Evolutionary conservation across 306 rosid genomes (phyloP).

Genomic region (Pyrus pyrifolia): DNA sequence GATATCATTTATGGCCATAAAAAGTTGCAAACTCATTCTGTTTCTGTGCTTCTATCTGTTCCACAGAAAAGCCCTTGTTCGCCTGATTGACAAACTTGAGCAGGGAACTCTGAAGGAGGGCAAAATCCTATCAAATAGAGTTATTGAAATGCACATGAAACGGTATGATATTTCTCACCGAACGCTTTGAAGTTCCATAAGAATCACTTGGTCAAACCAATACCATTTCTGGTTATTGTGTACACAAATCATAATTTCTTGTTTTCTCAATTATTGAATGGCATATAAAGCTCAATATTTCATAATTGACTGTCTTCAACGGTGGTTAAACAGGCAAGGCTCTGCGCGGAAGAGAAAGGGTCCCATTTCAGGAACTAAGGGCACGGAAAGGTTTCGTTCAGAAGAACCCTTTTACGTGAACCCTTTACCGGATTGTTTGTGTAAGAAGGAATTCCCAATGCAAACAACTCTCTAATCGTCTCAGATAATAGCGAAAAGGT

Average conservation of each 20-base stretch:
- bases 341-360: slow-evolving; percentile 85
- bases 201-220: not conserved
- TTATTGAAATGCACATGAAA: slow-evolving; percentile 60
- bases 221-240: not conserved
- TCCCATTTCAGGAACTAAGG: slow-evolving; percentile 82
- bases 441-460: slow-evolving; percentile 41
- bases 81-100: slow-evolving; percentile 68
- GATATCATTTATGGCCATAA: not conserved
- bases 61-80: slow-evolving; percentile 82
- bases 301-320: not conserved
- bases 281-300: not conserved
- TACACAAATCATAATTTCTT: not conserved
- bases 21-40: slow-evolving; percentile 4
- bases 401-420: slow-evolving; percentile 89
- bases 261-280: not conserved
- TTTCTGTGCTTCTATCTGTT: slow-evolving; percentile 14
- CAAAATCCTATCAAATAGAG: slow-evolving; percentile 39
- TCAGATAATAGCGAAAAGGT: slow-evolving; percentile 4
- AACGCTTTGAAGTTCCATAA: not conserved
- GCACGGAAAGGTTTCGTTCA: slow-evolving; percentile 79
- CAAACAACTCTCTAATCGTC: slow-evolving; percentile 24
- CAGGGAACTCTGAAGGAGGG: slow-evolving; percentile 64
- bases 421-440: slow-evolving; percentile 85
- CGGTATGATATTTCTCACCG: slow-evolving; percentile 36
- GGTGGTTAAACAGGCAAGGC: slow-evolving; percentile 55